These are phyloP conservation scores for Fusarium sp. DNA, from an alignment of 2,329 filamentous ascomycete genomes.

Conservation along the genomic window DNA sequence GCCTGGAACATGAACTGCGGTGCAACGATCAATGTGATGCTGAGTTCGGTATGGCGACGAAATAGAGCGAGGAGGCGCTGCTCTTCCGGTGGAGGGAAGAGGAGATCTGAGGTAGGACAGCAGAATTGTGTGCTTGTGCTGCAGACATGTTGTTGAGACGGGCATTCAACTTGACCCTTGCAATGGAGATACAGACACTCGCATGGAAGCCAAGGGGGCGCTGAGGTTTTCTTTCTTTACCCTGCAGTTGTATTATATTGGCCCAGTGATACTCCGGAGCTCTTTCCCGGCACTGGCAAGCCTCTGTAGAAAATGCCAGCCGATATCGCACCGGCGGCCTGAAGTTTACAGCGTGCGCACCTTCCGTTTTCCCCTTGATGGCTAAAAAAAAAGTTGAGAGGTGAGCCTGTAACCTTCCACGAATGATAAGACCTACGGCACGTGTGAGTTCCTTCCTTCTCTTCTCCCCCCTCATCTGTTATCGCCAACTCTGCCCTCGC, in stretches of 20 bases:
- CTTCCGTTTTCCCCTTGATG: neutral
- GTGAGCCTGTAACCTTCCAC: neutral
- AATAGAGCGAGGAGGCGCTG: slow-evolving; percentile 10
- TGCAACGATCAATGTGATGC: slow-evolving; percentile 25
- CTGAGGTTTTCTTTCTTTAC: neutral
- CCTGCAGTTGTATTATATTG: neutral
- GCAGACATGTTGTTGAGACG: slow-evolving; percentile 6
- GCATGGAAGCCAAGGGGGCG: neutral
- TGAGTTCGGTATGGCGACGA: neutral
- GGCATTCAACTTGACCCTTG: neutral
- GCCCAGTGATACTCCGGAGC: neutral
- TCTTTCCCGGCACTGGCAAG: neutral
- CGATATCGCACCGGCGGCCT: neutral
- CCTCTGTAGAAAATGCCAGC: neutral
- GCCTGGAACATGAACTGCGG: slow-evolving; percentile 34
- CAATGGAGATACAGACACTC: neutral
- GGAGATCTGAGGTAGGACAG: slow-evolving; percentile 31
- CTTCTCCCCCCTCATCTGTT: neutral
- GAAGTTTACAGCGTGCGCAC: neutral
- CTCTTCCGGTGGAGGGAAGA: slow-evolving; percentile 4
- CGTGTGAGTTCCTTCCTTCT: neutral
- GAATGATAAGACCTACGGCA: neutral
- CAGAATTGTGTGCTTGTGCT: slow-evolving; percentile 25
- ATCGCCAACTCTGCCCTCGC: neutral
- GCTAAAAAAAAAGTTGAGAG: neutral